Evolutionary conservation across 306 rosid species (phyloP).

Genomic region (Lablab purpureus): DNA sequence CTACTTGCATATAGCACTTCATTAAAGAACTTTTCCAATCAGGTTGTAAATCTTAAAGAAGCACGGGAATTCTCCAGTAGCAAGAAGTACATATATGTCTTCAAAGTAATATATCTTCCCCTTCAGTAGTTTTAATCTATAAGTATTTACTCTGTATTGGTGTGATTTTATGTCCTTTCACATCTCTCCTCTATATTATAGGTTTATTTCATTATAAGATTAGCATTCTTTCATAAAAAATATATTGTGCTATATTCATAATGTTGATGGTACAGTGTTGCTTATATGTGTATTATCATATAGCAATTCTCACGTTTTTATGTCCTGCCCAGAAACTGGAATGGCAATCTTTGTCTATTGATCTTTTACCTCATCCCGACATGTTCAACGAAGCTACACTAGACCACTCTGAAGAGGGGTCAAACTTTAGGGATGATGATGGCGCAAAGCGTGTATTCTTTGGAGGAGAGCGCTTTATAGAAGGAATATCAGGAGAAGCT

Average conservation of each 20-base stretch:
- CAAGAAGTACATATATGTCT: slow-evolving; percentile 84
- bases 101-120: slow-evolving; percentile 72
- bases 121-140: slow-evolving; percentile 40
- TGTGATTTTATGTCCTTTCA: slow-evolving; percentile 29
- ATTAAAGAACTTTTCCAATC: slow-evolving; percentile 49
- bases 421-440: slow-evolving; percentile 83
- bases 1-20: slow-evolving; percentile 35
- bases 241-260: slow-evolving; percentile 18
- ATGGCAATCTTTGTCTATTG: slow-evolving; percentile 95
- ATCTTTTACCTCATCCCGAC: slow-evolving; percentile 99
- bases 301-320: slow-evolving; percentile 40
- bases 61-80: slow-evolving; percentile 84
- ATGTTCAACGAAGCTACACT: slow-evolving; percentile 89
- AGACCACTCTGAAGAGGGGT: slow-evolving; percentile 64
- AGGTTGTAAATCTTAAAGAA: slow-evolving; percentile 98
- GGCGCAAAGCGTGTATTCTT: slow-evolving; percentile 97
- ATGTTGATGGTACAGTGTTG: slow-evolving; percentile 35
- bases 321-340: slow-evolving; percentile 73
- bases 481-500: slow-evolving; percentile 98
- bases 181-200: slow-evolving; percentile 14
- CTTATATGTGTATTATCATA: slow-evolving; percentile 39
- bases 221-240: slow-evolving; percentile 11
- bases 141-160: slow-evolving; percentile 17
- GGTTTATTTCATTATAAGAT: slow-evolving; percentile 18
- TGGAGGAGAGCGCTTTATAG: slow-evolving; percentile 96